These are phyloP conservation scores for Phytopythium boreale DNA, from an alignment of 352 stramenopile species.

Conservation along the genomic window DNA sequence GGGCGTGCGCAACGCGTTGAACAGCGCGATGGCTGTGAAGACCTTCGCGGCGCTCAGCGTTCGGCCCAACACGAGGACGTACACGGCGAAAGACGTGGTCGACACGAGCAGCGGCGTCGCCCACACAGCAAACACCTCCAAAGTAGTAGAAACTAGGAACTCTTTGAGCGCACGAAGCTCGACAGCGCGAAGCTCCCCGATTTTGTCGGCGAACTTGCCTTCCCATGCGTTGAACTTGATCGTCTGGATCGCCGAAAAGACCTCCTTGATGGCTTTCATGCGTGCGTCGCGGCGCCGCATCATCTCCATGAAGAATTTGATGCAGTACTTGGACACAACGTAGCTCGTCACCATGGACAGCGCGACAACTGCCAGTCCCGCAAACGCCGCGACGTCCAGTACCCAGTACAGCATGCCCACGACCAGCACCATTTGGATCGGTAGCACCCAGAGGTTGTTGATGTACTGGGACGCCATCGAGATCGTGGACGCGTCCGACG, in stretches of 20 bases:
- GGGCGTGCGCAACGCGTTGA: constrained; percentile 38
- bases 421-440: constrained; percentile 30
- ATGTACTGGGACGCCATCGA: constrained; percentile 28
- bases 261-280: constrained; percentile 90
- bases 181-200: constrained; percentile 47
- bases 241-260: constrained; percentile 85
- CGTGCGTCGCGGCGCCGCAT: constrained; percentile 86
- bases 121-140: constrained; percentile 66
- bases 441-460: constrained; percentile 46
- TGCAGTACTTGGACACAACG: too few species aligned
- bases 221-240: constrained; percentile 98
- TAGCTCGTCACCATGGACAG: constrained; percentile 22
- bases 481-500: constrained; percentile 28
- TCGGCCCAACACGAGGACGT: constrained; percentile 33
- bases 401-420: constrained; percentile 39
- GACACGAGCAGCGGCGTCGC: constrained; percentile 41
- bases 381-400: constrained; percentile 34
- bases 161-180: too few species aligned
- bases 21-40: constrained; percentile 51
- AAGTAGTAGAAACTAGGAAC: too few species aligned
- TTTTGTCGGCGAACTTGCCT: constrained; percentile 46
- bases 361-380: constrained; percentile 30
- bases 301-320: too few species aligned
- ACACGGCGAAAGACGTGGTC: constrained; percentile 39
- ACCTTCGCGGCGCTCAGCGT: constrained; percentile 45